These are phyloP conservation scores for Dissophora globulifera DNA, from an alignment of 192 early-diverging fungal species.

Conservation along the genomic window DNA sequence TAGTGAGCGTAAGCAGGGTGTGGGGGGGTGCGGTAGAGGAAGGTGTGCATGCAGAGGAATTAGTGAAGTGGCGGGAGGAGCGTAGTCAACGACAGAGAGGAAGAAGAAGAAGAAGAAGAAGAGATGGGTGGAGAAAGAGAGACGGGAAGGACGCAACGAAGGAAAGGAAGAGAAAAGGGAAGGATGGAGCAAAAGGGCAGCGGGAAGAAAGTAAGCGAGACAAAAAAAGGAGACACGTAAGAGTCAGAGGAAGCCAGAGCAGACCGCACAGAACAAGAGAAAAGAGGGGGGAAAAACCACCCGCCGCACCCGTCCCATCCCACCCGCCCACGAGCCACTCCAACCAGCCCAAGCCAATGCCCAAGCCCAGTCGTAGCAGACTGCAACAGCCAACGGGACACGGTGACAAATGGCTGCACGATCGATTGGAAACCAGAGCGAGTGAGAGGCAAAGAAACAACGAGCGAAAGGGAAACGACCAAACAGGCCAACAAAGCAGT, in stretches of 20 bases:
- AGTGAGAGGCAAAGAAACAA: too few species aligned
- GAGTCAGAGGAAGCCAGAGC: too few species aligned
- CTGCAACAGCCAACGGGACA: not conserved
- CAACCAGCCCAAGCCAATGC: not conserved
- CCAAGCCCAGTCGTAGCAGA: not conserved
- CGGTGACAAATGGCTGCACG: too few species aligned
- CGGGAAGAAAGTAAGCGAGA: too few species aligned
- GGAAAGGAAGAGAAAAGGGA: not conserved
- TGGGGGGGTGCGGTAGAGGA: not conserved
- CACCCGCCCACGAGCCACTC: not conserved
- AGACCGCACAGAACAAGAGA: too few species aligned
- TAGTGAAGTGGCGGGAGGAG: not conserved
- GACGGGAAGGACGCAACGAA: slow-evolving; percentile 1
- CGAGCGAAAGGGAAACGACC: too few species aligned
- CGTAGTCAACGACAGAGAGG: too few species aligned
- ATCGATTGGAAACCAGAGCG: too few species aligned
- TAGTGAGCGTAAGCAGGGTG: slow-evolving; percentile 2
- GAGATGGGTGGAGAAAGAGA: not conserved
- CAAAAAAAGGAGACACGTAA: slow-evolving; percentile 5
- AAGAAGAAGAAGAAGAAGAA: not conserved
- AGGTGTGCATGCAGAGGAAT: not conserved
- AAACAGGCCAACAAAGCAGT: too few species aligned
- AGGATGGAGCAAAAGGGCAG: too few species aligned
- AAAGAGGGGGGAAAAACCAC: not conserved
- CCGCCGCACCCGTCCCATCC: not conserved